phyloP scores from a whole-genome alignment of 306 rosid species.

The Myrica gale region DNA sequence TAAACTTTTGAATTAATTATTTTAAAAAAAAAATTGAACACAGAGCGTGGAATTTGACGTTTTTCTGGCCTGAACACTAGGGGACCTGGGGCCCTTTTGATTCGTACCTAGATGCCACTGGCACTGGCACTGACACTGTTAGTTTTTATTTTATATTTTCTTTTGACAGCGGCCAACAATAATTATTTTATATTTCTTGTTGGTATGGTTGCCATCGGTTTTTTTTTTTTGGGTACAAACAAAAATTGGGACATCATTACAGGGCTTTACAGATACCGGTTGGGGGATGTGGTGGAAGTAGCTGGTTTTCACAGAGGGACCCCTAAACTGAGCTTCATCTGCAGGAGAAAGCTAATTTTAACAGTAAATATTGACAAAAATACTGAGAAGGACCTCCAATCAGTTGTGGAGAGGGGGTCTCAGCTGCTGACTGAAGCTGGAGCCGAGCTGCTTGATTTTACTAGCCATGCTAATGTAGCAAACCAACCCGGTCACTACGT shows the following conservation, averaged over 20 bases:
- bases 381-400: constrained; percentile 84
- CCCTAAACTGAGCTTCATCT: constrained; percentile 73
- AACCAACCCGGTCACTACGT: constrained; percentile 68
- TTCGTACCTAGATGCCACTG: too few species aligned
- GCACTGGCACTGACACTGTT: too few species aligned
- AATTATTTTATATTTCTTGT: too few species aligned
- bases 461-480: constrained; percentile 61
- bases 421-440: constrained; percentile 37
- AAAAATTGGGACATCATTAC: neutral
- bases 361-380: constrained; percentile 85
- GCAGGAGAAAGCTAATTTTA: constrained; percentile 72
- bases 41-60: too few species aligned
- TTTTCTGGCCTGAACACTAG: too few species aligned
- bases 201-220: too few species aligned
- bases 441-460: constrained; percentile 78
- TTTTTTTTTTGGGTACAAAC: too few species aligned
- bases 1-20: too few species aligned
- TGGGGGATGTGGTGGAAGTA: constrained; percentile 97
- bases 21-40: too few species aligned
- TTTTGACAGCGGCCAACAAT: too few species aligned
- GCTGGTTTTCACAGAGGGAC: constrained; percentile 66
- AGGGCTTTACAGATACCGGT: constrained; percentile 86
- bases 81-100: too few species aligned
- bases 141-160: too few species aligned
- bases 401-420: constrained; percentile 72